Conservation (phyloP, 192 early-diverging fungal genomes). For the Coemansia sp. region DNA sequence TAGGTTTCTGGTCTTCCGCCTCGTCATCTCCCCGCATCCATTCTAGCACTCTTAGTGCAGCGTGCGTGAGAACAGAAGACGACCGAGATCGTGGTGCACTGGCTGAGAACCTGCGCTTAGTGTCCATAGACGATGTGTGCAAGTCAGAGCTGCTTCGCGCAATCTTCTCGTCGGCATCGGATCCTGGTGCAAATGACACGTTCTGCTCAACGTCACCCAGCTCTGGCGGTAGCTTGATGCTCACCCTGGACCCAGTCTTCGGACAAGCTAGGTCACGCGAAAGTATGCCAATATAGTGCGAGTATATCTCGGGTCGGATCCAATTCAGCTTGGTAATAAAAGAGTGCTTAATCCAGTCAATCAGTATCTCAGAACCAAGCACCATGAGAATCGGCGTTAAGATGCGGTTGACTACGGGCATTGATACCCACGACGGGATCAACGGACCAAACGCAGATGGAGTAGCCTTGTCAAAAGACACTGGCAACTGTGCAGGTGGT, state of each 20-base stretch:
- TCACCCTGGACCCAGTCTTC: conserved; percentile 9
- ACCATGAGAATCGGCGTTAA: conserved; percentile 86
- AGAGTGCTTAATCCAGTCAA: conserved; percentile 98
- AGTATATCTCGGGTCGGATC: conserved; percentile 85
- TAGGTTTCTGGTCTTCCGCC: not conserved
- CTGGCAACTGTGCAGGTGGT: conserved; percentile 38
- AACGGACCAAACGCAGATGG: conserved; percentile 62
- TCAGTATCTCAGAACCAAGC: conserved; percentile 82
- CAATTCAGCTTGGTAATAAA: conserved; percentile 98
- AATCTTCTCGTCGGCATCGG: conserved; percentile 17
- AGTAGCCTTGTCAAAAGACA: conserved; percentile 40
- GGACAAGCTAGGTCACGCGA: conserved; percentile 78
- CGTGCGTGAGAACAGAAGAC: conserved; percentile 38
- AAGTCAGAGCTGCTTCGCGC: not conserved
- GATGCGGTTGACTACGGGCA: conserved; percentile 61
- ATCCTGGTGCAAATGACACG: not conserved
- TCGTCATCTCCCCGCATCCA: conserved; percentile 18
- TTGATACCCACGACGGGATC: conserved; percentile 63
- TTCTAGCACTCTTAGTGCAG: conserved; percentile 16
- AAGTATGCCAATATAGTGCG: conserved; percentile 80
- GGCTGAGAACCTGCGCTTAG: not conserved
- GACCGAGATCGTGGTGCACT: conserved; percentile 14
- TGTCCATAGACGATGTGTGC: not conserved
- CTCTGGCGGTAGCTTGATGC: not conserved
- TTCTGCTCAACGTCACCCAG: not conserved